Conservation (phyloP, 805 yeast genomes). For the Ogataea trehaloabstinens region DNA sequence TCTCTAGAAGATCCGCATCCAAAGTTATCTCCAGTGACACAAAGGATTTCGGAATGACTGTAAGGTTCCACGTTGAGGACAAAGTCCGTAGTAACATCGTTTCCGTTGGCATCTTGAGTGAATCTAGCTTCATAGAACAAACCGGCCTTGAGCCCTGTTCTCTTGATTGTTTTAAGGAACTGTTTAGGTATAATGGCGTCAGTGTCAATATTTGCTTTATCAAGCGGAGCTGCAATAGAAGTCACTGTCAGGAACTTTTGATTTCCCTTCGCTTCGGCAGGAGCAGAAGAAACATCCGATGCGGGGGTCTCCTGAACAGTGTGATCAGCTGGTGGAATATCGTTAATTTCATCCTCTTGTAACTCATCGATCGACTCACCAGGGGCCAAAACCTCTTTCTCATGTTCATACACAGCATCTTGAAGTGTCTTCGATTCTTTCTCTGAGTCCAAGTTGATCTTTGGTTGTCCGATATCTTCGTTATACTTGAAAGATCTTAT, state of each 20-base stretch:
- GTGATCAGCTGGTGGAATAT: constrained; percentile 56
- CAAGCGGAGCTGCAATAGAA: constrained; percentile 91
- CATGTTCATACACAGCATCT: constrained; percentile 66
- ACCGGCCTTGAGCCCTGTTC: constrained; percentile 89
- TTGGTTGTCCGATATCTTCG: constrained; percentile 55
- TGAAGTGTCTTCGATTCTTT: constrained; percentile 58
- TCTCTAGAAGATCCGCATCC: constrained; percentile 99
- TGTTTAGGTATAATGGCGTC: constrained; percentile 99
- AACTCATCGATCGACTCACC: constrained; percentile 48
- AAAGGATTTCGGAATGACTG: constrained; percentile 73
- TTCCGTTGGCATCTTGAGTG: constrained; percentile 63
- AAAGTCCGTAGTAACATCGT: constrained; percentile 83
- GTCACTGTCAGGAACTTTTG: constrained; percentile 72
- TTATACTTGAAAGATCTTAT: constrained; percentile 76
- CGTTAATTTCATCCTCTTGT: constrained; percentile 55
- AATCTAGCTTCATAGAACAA: constrained; percentile 90
- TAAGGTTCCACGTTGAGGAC: constrained; percentile 84
- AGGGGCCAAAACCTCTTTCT: constrained; percentile 58
- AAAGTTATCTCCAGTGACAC: constrained; percentile 94
- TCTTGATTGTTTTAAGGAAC: constrained; percentile 94
- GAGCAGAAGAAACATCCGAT: constrained; percentile 28
- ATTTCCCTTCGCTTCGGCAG: constrained; percentile 52
- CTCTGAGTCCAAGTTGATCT: constrained; percentile 44
- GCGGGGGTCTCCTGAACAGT: constrained; percentile 36
- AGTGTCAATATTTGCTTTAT: constrained; percentile 93